Conservation (phyloP, 1,284 basidiomycete species). For the Pseudozyma flocculosa region DNA sequence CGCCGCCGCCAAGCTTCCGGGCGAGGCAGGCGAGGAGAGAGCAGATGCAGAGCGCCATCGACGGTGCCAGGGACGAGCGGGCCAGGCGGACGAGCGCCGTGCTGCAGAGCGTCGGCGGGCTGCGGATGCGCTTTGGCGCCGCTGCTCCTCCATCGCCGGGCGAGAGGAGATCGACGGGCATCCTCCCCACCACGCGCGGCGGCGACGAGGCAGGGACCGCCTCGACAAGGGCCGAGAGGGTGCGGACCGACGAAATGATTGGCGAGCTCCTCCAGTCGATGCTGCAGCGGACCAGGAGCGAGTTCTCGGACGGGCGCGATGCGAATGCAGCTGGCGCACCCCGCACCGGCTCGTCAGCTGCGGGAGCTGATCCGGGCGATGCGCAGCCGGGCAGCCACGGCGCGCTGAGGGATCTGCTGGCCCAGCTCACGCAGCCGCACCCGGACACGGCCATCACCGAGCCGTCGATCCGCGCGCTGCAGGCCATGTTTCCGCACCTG, state of each 20-base stretch:
- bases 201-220: too few relatives aligned
- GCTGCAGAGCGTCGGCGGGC: not conserved
- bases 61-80: not conserved
- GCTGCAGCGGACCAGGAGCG: too few relatives aligned
- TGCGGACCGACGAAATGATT: too few relatives aligned
- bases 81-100: not conserved
- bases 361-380: too few relatives aligned
- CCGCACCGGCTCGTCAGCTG: too few relatives aligned
- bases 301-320: too few relatives aligned
- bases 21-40: slow-evolving; percentile 12
- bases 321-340: too few relatives aligned
- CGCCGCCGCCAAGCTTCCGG: slow-evolving; percentile 6
- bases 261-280: too few relatives aligned
- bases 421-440: not conserved
- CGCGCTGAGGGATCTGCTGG: not conserved
- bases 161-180: too few relatives aligned
- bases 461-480: not conserved
- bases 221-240: too few relatives aligned
- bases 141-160: not conserved
- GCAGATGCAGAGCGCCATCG: not conserved
- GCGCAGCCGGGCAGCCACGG: too few relatives aligned
- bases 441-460: not conserved
- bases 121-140: not conserved
- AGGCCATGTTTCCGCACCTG: not conserved
- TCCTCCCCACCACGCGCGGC: too few relatives aligned